Evolutionary conservation across 768 basidiomycete species (phyloP), one percentile per base, ranked within the genome.

Genomic region (Multifurca ochricompacta): DNA sequence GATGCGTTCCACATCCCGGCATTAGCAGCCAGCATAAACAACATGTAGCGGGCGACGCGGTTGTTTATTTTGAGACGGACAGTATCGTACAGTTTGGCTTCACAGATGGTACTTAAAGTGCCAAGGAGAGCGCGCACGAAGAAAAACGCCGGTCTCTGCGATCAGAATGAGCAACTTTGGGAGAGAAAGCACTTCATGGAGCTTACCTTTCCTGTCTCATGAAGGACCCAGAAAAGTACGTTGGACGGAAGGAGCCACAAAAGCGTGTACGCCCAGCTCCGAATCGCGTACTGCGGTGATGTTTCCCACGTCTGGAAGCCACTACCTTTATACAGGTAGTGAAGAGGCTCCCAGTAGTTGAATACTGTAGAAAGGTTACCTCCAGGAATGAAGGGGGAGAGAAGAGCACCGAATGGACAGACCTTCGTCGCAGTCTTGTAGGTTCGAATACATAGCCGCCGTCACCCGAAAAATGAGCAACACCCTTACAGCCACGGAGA

Each of bases 251-350:
- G 67, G n/a, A 83, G 64, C 66, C 97, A 92, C 14, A 96, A 65
- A 35, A 91, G 66, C 53, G 96, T 80, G 69, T 98, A 98, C 10
- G 91, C 81, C 91, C 93, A 98, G 60, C 91, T 94, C 60, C 96
- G 77, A 59, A 99, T 83, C n/a, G 93, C 83, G 66, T 85, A 96
- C 48, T 77, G 72, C 10, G 96, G 93, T 8, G 93, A 88, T 5
- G 90, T 81, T 66, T 99, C 96, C 96, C 96, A 99, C 0, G 96
- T 98, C 70, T 98, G 95, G 69, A 99, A 97, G 7, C 89, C 96
- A 56, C 83, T 76, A 23, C 91, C 91, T 53, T 82, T 73, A 54
- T 85, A 80, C 53, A 96, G 75, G 65, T 93, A 94, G 71, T 99
- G 96, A 14, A 99, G 72, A 18, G 96, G 96, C 66, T 98, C 96